Evolutionary conservation across 306 rosid genomes (phyloP).

Genomic region (Fragaria ananassa): DNA sequence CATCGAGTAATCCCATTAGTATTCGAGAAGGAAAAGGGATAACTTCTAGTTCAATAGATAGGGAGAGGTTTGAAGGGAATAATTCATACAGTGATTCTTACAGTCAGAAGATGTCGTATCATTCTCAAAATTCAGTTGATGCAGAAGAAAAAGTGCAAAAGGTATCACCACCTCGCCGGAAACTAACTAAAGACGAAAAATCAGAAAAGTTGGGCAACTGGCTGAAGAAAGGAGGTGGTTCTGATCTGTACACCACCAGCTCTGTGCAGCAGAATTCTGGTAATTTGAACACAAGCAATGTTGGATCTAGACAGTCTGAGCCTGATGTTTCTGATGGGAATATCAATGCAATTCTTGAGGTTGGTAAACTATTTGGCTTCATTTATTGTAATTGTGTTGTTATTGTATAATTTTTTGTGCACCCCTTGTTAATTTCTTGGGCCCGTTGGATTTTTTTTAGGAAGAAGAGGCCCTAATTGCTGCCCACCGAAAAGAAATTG

Average conservation of each 20-base stretch:
- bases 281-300: slow-evolving; percentile 38
- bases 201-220: slow-evolving; percentile 60
- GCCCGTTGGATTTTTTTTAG: slow-evolving; percentile 38
- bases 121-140: slow-evolving; percentile 54
- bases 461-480: slow-evolving; percentile 94
- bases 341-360: slow-evolving; percentile 83
- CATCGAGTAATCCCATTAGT: slow-evolving; percentile 41
- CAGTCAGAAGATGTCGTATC: slow-evolving; percentile 48
- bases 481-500: slow-evolving; percentile 97
- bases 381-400: neutral
- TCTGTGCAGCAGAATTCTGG: slow-evolving; percentile 51
- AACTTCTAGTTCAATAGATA: slow-evolving; percentile 46
- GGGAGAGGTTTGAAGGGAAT: slow-evolving; percentile 61
- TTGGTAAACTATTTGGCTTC: slow-evolving; percentile 36
- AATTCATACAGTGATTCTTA: slow-evolving; percentile 49
- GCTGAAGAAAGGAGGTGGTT: slow-evolving; percentile 53
- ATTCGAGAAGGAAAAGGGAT: slow-evolving; percentile 58
- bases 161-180: slow-evolving; percentile 86
- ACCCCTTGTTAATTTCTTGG: slow-evolving; percentile 26
- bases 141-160: slow-evolving; percentile 66
- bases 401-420: slow-evolving; percentile 13
- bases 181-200: slow-evolving; percentile 68
- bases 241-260: slow-evolving; percentile 56
- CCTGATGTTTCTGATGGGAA: slow-evolving; percentile 66
- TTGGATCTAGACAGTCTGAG: slow-evolving; percentile 51